Base-by-base conservation (phyloP, 2,329 filamentous ascomycete species). In the Fusarium verticillioides region DNA sequence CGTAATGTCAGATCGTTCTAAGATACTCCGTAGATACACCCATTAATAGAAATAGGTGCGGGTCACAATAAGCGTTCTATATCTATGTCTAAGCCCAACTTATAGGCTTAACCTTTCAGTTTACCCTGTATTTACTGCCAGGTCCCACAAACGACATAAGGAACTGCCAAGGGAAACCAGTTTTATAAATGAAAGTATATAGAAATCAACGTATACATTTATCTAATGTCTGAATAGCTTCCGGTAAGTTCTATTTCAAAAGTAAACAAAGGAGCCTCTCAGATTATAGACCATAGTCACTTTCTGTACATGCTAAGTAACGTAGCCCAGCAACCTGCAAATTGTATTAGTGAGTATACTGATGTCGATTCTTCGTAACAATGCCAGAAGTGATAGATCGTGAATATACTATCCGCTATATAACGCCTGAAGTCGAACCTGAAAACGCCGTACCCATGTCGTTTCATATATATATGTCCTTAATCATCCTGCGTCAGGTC, bases 401-500 rank as follows among this genome's bases (percentile, higher is more conserved):
- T 46, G 49, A 62, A 42, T 60, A 69, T 66, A 52, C 49, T 63
- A 53, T 63, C 49, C 60, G 36, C 26, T 42, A 37, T 59, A 30
- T 54, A 70, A 73, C 60, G 65, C 75, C 65, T 60, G n/a, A 60
- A 61, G 39, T n/a, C 47, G 50, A 52, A n/a, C 12, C 50, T 18
- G 8, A 44, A 32, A 66, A 72, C 63, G 50, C 70, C 70, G 7
- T 32, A 19, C 13, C 46, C 23, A 69, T 69, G 53, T 28, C 44
- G 16, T 21, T 50, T 39, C 28, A 57, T 30, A n/a, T 53, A 26
- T 18, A n/a, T 32, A 34, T 32, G 50, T 36, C 53, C 19, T 65
- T 32, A 79, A 65, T 77, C 76, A 39, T 79, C 78, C 44, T 75
- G 60, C 10, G 81, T 82, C 40, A 83, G 70, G 49, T 83, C 81